Base-by-base conservation (phyloP, 2,329 filamentous ascomycete genomes). In the Ascochyta lentis region DNA sequence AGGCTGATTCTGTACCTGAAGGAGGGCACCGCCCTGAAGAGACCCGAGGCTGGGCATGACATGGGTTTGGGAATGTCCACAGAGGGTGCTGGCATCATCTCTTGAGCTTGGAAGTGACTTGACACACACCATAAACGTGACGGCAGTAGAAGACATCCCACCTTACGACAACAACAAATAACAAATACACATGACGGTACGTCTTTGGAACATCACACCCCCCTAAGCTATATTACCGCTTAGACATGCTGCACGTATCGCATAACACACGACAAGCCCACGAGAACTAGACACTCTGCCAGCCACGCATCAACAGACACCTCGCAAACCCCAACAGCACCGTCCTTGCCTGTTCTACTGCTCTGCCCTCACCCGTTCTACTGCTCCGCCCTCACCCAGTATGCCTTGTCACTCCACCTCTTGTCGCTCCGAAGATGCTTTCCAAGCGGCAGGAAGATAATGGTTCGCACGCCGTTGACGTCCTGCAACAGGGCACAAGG, bases 1-100 rank as follows among this genome's bases (percentile, higher is more conserved):
- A 84, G 95, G 38, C 80, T 99, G 47, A 87, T 98, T 6, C 77
- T 99, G 34, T 89, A 93, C 60, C 78, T 97, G 48, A 93, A 89
- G 71, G 65, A 70, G 45, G 73, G 72, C 0, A 71, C 72, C 0
- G 72, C 72, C 19, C 40, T 66, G 38, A 75, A 75, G 58, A 66
- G 65, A 38, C 70, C 73, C 0, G 59, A 56, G 23, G 24, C 48
- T 26, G 50, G 24, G n/a, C 39, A 46, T 27, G 52, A 43, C n/a
- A 49, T 51, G 47, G 40, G 29, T 8, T 31, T 52, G 43, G 44
- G 44, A n/a, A 40, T 52, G 39, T 15, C 47, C 35, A 33, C 53
- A 56, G 34, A 43, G 37, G 6, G 23, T 57, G 10, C 49, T 31
- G 54, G 33, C 35, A 40, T 56, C 7, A 44, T 49, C 12, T 45